Base-by-base conservation (phyloP, 1,284 basidiomycete genomes). In the Ustilago shanxiensis region DNA sequence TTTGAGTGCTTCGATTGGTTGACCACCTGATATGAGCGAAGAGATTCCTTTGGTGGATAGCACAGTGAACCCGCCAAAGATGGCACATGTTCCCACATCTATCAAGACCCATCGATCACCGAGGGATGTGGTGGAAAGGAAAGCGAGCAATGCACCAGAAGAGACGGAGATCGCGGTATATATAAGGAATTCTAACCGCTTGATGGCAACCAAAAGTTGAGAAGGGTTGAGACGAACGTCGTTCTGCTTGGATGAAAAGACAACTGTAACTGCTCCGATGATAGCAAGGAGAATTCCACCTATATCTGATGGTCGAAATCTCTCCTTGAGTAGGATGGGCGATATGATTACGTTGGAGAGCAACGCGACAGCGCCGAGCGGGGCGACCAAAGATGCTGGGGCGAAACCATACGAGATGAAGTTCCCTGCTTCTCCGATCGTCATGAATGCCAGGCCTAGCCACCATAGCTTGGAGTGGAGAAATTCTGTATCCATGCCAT, bases 321-420 rank as follows among this genome's bases (percentile, higher is more conserved):
- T 83, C 49, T 81, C 72, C 28, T 67, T 49, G 2, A 97, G 88
- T 80, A 98, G 90, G 2, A 95, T 84, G 10, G 96, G 96, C 0
- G 96, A 94, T 77, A 98, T 95, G 53, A 95, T 89, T 83, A 95
- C 97, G 86, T 98, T 98, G 18, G 95, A 94, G 61, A 98, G 92
- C 10, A 99, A 89, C 1, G 96, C 87, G 1, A 85, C 84, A 33
- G 94, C 95, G 33, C 95, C 95, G 8, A 98, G 89, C 20, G 95
- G 96, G 1, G 96, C 95, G n/a, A 98, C 95, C 14, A 98, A 89
- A 22, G 92, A 94, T 9, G 95, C 95, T 3, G 96, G 95, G 7
- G 95, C 92, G 73, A 92, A 93, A 0, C 90, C 93, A 78, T 94
- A 98, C 1, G 93, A 84, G 26, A 85, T 67, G 72, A 98, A 98